Evolutionary conservation across 2,329 filamentous ascomycete genomes (phyloP).

Genomic region (Ceratocystis harringtonii): DNA sequence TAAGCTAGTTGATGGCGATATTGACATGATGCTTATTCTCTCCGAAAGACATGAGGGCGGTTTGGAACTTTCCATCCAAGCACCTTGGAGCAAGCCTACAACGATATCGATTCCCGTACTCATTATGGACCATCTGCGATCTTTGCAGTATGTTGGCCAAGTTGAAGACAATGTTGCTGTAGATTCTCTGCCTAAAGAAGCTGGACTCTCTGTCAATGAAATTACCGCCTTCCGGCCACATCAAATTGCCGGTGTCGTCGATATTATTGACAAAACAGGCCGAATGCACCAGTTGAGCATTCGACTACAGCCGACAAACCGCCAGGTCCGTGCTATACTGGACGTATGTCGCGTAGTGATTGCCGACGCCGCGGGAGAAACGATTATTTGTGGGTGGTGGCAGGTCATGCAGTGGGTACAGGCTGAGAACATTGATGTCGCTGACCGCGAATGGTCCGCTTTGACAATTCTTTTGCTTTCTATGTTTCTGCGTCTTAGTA

Average conservation of each 20-base stretch:
- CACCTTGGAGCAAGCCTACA: conserved; percentile 59
- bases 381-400: conserved; percentile 56
- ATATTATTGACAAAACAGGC: conserved; percentile 48
- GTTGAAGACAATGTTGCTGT: conserved; percentile 36
- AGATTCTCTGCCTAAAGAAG: conserved; percentile 30
- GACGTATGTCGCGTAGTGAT: conserved; percentile 49
- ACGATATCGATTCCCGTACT: conserved; percentile 49
- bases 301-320: conserved; percentile 48
- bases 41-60: conserved; percentile 49
- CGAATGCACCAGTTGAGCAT: conserved; percentile 52
- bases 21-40: conserved; percentile 55
- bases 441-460: conserved; percentile 54
- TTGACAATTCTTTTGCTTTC: conserved; percentile 48
- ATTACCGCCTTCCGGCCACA: conserved; percentile 44
- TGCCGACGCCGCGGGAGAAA: conserved; percentile 42
- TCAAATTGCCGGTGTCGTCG: conserved; percentile 45
- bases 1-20: conserved; percentile 50
- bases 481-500: conserved; percentile 44
- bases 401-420: conserved; percentile 56
- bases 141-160: conserved; percentile 41
- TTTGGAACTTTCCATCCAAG: conserved; percentile 55
- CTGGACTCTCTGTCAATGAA: conserved; percentile 33
- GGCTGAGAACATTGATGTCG: conserved; percentile 30
- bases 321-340: conserved; percentile 46
- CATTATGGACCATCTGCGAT: conserved; percentile 43